A percentile compares a stretch with the other conserved stretches of the same genome.
Evolutionary conservation across 2,329 filamentous ascomycete genomes (phyloP).

Genomic region (Venturia asperata): DNA sequence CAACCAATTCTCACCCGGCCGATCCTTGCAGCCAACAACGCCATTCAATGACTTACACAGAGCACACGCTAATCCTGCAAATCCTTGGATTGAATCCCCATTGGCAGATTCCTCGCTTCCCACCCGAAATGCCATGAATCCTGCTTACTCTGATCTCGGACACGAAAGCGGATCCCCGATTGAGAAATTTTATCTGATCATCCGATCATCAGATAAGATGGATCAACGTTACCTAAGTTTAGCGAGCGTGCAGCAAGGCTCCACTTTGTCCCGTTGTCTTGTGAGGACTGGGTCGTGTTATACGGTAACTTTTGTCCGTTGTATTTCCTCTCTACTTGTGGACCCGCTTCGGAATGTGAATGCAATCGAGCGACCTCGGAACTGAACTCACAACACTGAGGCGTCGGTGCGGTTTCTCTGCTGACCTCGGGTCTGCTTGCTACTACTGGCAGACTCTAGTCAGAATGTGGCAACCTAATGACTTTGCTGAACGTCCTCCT

Average conservation of each 20-base stretch:
- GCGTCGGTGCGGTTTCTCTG: background rate
- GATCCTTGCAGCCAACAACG: background rate
- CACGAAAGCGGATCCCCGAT: too few species aligned
- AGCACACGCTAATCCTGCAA: background rate
- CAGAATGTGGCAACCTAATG: too few species aligned
- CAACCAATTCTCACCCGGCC: too few species aligned
- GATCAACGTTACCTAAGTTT: background rate
- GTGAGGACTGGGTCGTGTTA: background rate
- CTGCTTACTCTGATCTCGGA: background rate
- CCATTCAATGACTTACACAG: too few species aligned
- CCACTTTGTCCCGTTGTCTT: background rate
- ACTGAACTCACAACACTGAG: too few species aligned
- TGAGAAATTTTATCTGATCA: background rate
- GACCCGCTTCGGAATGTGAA: background rate
- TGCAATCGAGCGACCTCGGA: background rate
- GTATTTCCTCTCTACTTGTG: background rate
- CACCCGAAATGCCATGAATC: background rate
- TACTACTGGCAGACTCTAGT: background rate
- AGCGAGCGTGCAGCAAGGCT: background rate
- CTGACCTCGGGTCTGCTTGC: background rate
- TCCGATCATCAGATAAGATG: slow-evolving; percentile 6
- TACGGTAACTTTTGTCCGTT: background rate
- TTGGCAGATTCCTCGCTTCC: background rate
- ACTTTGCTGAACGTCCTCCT: too few species aligned
- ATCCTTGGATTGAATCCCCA: background rate